Base-by-base conservation (phyloP, 805 yeast genomes). In the Maudiozyma serrabonitensis region DNA sequence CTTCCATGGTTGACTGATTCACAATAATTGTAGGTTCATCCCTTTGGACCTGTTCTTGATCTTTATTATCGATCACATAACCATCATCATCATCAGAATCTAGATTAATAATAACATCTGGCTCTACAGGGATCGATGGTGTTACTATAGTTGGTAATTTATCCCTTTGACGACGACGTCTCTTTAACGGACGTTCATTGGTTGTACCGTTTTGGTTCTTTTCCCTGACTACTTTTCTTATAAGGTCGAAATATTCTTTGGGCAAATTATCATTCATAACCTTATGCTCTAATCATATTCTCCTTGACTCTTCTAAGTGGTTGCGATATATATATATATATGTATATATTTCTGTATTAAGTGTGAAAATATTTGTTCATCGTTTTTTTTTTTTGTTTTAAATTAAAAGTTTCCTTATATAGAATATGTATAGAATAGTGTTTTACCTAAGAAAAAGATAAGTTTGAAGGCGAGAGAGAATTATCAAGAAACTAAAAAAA, bases 221-320 rank as follows among this genome's bases (percentile, higher is more conserved):
- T 45, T 62, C 67, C 16, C 50, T 49, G 4, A 65, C 54, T 21
- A 60, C 66, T 34, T 61, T 58, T 43, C 64, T 52, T 25, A 64
- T 56, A 39, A 65, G 48, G 5, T 64, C 60, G 51, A 65, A 65
- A 46, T 65, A 59, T 46, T 65, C 69, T 38, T 57, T 60, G 18
- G 67, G 50, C 37, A 64, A 50, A 35, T 58, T 47, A 43, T 55
- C 57, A 51, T 52, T 50, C 65, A 62, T 23, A 19, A 35, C 18
- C 16, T 15, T 35, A 35, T 16, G 18, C 18, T 11, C 16, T 35
- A n/a, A 35, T 28, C 32, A 28, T 7, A 35, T 25, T 37, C 11
- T 15, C 16, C 19, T 37, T 19, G 13, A 28, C 15, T 34, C 12
- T 25, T 32, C 12, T 28, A 9, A 28, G 9, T 11, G 32, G 32